These are phyloP conservation scores for Trichophyton verrucosum DNA, from an alignment of 2,329 filamentous ascomycete genomes.

Conservation along the genomic window DNA sequence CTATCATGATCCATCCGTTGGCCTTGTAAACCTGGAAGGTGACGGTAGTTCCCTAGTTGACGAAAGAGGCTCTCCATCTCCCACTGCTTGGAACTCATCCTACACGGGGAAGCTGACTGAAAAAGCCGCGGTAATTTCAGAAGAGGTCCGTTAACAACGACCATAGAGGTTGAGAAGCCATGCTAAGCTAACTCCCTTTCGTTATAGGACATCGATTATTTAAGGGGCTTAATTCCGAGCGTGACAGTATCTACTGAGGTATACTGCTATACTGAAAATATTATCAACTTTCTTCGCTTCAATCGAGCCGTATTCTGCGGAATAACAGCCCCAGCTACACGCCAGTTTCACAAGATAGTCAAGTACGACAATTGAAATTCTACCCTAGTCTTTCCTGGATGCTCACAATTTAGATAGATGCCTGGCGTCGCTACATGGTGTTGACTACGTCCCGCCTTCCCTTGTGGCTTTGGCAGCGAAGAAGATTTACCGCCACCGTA, in stretches of 20 bases:
- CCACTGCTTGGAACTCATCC: constrained; percentile 23
- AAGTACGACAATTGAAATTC: constrained; percentile 31
- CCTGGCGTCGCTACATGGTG: constrained; percentile 67
- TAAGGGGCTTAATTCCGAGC: constrained; percentile 46
- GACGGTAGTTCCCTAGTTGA: constrained; percentile 25
- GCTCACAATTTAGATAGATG: constrained; percentile 36
- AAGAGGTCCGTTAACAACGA: constrained; percentile 3
- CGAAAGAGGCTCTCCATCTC: constrained; percentile 25
- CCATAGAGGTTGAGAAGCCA: background rate
- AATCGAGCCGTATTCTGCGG: constrained; percentile 74
- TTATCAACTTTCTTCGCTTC: constrained; percentile 73
- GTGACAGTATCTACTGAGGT: constrained; percentile 64
- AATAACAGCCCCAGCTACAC: constrained; percentile 64
- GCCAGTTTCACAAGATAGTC: constrained; percentile 58
- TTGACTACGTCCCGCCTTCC: constrained; percentile 72
- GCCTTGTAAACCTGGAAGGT: constrained; percentile 55
- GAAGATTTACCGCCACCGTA: constrained; percentile 80
- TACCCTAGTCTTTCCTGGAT: background rate
- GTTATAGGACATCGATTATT: constrained; percentile 39
- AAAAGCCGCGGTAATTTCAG: background rate
- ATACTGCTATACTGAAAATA: constrained; percentile 71
- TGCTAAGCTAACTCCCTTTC: background rate
- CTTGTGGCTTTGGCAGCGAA: constrained; percentile 68
- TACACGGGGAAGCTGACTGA: constrained; percentile 1
- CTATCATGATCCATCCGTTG: constrained; percentile 60